Base-by-base conservation (phyloP, 2,329 filamentous ascomycete genomes). In the Neofusicoccum sp. region DNA sequence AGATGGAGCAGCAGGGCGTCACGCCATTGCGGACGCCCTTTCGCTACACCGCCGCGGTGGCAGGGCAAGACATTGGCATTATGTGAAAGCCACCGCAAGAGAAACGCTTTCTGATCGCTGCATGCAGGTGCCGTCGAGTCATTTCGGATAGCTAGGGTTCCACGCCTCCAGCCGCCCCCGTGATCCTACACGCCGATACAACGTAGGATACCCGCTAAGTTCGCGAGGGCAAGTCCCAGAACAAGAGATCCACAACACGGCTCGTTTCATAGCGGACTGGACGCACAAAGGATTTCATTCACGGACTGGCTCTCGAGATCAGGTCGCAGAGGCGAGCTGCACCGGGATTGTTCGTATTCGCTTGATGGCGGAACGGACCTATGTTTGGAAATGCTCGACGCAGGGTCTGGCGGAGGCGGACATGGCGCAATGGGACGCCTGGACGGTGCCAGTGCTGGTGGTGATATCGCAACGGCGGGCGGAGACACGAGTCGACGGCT, bases 171-270 rank as follows among this genome's bases (percentile, higher is more conserved):
- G 51, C 51, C 51, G 51, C 38, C n/a, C n/a, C 9, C n/a, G 14
- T 16, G 51, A 56, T 56, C 51, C 51, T 56, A 56, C 51, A 24
- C 51, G 51, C 51, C 51, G 38, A 56, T 56, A 56, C 51, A 20
- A 56, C 51, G 38, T 56, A 43, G 51, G 36, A 28, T 28, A 20
- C 7, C n/a, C 49, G 33, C 24, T 24, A 40, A 41, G 47, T 54
- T 28, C 20, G 26, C 14, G 24, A 14, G 14, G 24, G 26, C 34
- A 31, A 16, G 51, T 36, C 6, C 51, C 51, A 56, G 51, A 56
- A 43, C 51, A 30, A 14, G 4, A 36, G 7, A 14, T 6, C 5
- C 14, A 54, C 8, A 6, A 40, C 3, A 31, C 36, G 49, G 49
- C 49, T 54, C 49, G 24, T 41, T 2, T 41, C 16, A 16, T 28